phyloP scores from a whole-genome alignment of 192 early-diverging fungal species.

The Coemansia pectinata region DNA sequence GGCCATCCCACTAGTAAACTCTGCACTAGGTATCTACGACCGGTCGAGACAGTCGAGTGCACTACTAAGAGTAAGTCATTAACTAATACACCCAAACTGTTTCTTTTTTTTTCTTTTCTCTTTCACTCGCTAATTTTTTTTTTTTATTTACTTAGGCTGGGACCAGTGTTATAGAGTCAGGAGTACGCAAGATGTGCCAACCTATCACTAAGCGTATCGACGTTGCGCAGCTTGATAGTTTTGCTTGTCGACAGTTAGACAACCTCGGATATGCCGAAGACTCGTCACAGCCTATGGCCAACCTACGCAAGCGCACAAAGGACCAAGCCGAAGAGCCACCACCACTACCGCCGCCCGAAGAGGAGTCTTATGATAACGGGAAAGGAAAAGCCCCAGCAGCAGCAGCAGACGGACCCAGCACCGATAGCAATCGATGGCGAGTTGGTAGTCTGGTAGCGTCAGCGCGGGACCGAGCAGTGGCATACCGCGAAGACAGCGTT shows the following conservation, averaged over 20 bases:
- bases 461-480: constrained; percentile 61
- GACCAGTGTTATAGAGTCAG: constrained; percentile 76
- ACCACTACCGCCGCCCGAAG: background rate
- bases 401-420: constrained; percentile 58
- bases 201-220: constrained; percentile 76
- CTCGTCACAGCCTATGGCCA: background rate
- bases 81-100: no score
- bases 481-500: constrained; percentile 87
- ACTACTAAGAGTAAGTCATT: constrained; percentile 37
- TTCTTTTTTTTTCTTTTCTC: constrained; percentile 7
- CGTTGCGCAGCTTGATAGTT: constrained; percentile 69
- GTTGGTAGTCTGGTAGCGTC: constrained; percentile 39
- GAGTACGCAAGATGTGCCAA: constrained; percentile 68
- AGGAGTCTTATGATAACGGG: background rate
- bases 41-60: constrained; percentile 63
- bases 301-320: constrained; percentile 45
- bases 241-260: constrained; percentile 76
- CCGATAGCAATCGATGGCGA: constrained; percentile 54
- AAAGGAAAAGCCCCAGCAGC: constrained; percentile 49
- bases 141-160: constrained; percentile 38
- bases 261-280: constrained; percentile 44
- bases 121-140: constrained; percentile 12
- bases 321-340: constrained; percentile 14
- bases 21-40: constrained; percentile 73
- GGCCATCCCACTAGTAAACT: constrained; percentile 76